Evolutionary conservation across 345 rosid genomes (phyloP), one percentile per base, ranked within the genome.

Genomic region (Anastatica hierochuntica): DNA sequence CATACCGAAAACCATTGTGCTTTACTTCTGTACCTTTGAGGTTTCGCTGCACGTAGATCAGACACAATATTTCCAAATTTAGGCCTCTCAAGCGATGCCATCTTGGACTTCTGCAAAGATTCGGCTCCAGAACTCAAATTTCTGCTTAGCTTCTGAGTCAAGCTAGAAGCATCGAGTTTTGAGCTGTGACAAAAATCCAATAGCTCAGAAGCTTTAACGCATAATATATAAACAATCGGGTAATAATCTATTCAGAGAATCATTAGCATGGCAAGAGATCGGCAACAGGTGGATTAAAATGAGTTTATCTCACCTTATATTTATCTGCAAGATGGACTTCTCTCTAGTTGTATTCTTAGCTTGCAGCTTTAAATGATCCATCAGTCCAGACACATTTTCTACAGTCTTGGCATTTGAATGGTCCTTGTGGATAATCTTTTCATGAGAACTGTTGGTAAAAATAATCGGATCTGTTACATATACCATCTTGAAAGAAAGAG

Each of bases 11-110:
- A 9, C 9, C 38, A 20, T 33, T 53, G 30, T 45, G 31, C 37
- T 23, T 53, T 52, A 47, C 18, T 27, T 24, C 62, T 42, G 43
- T 56, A 83, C 95, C 85, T 75, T 45, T 47, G 71, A 52, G 20
- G 63, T 59, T 63, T 77, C 40, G 74, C 55, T 62, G 72, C 59
- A 68, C 78, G 74, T 48, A 67, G 41, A 71, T 71, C 76, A 61
- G 75, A 43, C 53, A 44, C 44, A 41, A 48, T 64, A 76, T 70
- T 81, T 31, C n/a, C 76, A 74, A 60, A 54, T 65, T 72, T 74
- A 56, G 63, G 64, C 45, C 64, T 76, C 61, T 77, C 79, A 38
- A 66, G 42, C 63, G 78, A 48, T 43, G n/a, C 21, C 8, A 52
- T 16, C 74, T 40, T 76, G 39, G 69, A 44, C 53, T 65, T 79